Evolutionary conservation across 345 rosid species (phyloP).

Genomic region (Leavenworthia alabamica): DNA sequence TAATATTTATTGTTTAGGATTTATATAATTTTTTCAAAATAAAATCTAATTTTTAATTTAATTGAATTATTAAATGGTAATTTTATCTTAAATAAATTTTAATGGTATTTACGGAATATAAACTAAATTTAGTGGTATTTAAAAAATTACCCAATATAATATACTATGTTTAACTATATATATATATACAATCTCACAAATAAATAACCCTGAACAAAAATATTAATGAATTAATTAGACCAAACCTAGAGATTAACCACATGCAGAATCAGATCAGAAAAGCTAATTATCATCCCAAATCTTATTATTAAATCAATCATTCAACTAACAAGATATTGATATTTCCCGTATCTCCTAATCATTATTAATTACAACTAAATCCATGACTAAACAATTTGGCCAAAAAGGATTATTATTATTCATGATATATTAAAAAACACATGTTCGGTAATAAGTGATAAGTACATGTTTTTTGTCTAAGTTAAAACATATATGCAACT

Average conservation of each 20-base stretch:
- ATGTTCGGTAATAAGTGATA: neutral
- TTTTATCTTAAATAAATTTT: no score
- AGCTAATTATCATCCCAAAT: conserved; percentile 19
- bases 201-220: conserved; percentile 4
- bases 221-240: neutral
- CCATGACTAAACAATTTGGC: conserved; percentile 13
- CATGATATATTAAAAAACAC: neutral
- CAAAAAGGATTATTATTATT: neutral
- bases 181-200: neutral
- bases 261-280: conserved; percentile 25
- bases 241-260: conserved; percentile 8
- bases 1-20: no score
- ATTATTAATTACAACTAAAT: conserved; percentile 21
- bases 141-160: no score
- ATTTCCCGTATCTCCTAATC: conserved; percentile 15
- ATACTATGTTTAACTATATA: neutral
- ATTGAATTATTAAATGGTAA: no score
- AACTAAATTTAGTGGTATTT: no score
- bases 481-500: neutral
- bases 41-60: no score
- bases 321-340: conserved; percentile 27
- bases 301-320: conserved; percentile 17
- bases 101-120: no score
- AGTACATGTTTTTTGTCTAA: neutral
- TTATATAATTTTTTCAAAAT: no score